Evolutionary conservation across 2,329 filamentous ascomycete genomes (phyloP).

Genomic region (Xylariaceae sp.): DNA sequence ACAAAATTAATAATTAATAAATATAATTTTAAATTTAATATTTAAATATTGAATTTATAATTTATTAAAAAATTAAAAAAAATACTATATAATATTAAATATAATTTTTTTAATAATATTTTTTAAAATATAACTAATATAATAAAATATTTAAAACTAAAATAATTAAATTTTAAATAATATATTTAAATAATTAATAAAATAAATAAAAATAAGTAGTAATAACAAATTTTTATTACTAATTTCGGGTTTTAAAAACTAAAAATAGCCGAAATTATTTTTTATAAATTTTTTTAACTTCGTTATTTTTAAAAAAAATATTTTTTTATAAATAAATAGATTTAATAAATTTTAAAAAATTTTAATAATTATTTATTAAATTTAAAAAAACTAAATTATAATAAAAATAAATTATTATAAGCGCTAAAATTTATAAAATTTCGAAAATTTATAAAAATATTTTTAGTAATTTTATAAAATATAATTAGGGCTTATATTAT

Average conservation of each 20-base stretch:
- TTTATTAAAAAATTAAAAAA: background rate
- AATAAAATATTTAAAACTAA: background rate
- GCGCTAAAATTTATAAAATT: no score
- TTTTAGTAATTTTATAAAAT: no score
- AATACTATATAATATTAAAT: background rate
- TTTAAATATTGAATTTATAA: background rate
- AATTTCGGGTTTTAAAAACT: no score
- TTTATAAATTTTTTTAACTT: background rate
- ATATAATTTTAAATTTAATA: background rate
- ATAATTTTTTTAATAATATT: background rate
- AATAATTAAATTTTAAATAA: no score
- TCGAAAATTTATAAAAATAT: no score
- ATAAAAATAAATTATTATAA: background rate
- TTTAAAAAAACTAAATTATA: no score
- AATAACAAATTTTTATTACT: no score
- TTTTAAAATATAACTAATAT: background rate
- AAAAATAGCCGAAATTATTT: no score
- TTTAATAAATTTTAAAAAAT: no score
- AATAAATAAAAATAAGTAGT: no score
- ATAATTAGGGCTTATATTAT: no score
- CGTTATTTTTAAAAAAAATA: background rate
- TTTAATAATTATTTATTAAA: no score
- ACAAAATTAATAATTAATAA: background rate
- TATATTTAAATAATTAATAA: background rate
- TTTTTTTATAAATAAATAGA: background rate